Percentiles rank a stretch among this genome's conserved stretches.
Evolutionary conservation across 1,284 basidiomycete genomes (phyloP).

Genomic region (Ceratobasidium sp.): DNA sequence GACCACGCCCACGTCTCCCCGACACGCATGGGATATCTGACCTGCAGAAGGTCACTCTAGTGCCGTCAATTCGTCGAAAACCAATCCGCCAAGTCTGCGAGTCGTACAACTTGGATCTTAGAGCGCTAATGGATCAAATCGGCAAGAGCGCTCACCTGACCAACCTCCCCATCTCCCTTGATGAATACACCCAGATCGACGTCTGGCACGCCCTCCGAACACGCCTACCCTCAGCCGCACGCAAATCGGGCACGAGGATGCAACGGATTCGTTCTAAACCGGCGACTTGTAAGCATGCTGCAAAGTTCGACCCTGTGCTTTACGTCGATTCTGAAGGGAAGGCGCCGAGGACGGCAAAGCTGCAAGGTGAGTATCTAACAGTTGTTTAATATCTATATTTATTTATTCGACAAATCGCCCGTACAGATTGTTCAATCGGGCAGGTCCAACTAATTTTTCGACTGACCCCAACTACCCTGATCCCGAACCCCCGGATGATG

Average conservation of each 20-base stretch:
- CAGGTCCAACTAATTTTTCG: background rate
- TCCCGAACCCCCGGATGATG: background rate
- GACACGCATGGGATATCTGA: too few relatives aligned
- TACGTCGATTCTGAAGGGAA: background rate
- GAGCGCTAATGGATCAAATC: background rate
- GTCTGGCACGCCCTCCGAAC: background rate
- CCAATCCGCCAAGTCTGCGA: background rate
- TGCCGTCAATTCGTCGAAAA: background rate
- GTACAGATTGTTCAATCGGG: background rate
- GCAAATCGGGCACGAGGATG: background rate
- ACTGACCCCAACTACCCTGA: background rate
- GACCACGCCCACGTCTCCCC: too few relatives aligned
- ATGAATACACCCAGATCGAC: background rate
- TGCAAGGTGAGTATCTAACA: background rate
- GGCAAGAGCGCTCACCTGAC: background rate
- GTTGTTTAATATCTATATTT: background rate
- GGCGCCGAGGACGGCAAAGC: background rate
- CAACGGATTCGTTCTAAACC: conserved; percentile 2
- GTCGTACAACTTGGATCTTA: background rate
- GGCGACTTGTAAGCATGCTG: background rate
- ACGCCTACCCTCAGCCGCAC: background rate
- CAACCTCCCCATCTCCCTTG: background rate
- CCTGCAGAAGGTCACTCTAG: background rate
- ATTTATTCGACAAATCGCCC: background rate
- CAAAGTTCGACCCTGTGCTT: background rate